Conservation (phyloP, 208 protist genomes). For the Porcisia deanei region DNA sequence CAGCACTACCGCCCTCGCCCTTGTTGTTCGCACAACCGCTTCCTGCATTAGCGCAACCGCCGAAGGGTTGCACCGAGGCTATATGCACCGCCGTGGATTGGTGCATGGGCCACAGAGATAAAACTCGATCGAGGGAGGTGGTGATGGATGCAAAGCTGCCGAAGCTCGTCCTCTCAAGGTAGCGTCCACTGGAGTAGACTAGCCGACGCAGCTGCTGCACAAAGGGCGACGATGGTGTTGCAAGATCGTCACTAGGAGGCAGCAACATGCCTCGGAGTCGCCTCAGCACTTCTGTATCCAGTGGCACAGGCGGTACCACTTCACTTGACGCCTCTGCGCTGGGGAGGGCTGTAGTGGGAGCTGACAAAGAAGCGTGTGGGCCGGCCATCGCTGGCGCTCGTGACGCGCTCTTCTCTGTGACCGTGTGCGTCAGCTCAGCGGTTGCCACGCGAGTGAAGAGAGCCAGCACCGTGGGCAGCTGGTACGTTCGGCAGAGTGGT, state of each 20-base stretch:
- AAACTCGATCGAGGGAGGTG: neutral
- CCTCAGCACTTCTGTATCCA: neutral
- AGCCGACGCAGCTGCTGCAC: conserved; percentile 11
- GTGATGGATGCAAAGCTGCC: neutral
- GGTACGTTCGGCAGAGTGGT: conserved; percentile 24
- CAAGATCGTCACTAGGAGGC: neutral
- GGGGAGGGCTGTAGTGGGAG: too few relatives aligned
- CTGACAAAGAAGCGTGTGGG: neutral
- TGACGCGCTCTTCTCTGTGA: neutral
- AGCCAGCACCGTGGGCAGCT: conserved; percentile 13
- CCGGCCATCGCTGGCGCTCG: neutral
- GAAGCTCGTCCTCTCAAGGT: neutral
- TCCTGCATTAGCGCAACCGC: neutral
- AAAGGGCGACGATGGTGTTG: neutral
- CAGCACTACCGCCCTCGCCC: neutral
- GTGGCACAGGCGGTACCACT: neutral
- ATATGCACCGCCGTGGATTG: neutral
- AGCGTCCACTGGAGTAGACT: neutral
- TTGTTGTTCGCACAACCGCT: neutral
- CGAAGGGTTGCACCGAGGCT: neutral
- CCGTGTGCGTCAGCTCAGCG: neutral
- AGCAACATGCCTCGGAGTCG: neutral
- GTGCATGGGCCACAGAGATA: conserved; percentile 3
- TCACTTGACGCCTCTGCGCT: neutral
- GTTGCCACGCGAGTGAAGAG: neutral